Evolutionary conservation across 1,284 basidiomycete species (phyloP).

Genomic region (Rhodotorula sp.): DNA sequence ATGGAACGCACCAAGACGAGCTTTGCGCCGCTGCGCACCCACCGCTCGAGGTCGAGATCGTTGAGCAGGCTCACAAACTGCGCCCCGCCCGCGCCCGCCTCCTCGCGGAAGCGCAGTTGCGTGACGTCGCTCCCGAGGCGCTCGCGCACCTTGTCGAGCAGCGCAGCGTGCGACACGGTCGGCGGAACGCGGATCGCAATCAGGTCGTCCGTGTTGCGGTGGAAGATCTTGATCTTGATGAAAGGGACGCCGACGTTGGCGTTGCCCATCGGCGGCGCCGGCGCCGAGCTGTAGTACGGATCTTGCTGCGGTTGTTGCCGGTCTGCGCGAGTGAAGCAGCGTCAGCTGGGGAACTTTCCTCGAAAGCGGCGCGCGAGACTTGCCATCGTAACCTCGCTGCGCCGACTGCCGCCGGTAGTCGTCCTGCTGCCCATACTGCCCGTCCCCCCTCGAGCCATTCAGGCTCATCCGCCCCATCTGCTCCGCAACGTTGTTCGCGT

Average conservation of each 20-base stretch:
- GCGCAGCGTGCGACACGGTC: slow-evolving; percentile 76
- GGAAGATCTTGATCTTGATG: slow-evolving; percentile 97
- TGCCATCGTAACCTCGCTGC: not conserved
- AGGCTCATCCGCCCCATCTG: slow-evolving; percentile 30
- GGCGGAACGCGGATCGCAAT: slow-evolving; percentile 98
- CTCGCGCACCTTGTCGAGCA: slow-evolving; percentile 87
- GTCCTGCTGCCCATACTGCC: not conserved
- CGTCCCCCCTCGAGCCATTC: slow-evolving; percentile 10
- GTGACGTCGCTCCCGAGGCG: slow-evolving; percentile 76
- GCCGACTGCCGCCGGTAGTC: not conserved
- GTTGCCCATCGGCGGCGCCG: slow-evolving; percentile 28
- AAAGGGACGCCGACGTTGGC: slow-evolving; percentile 66
- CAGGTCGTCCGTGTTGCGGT: slow-evolving; percentile 84
- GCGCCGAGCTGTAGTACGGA: not conserved
- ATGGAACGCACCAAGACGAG: slow-evolving; percentile 37
- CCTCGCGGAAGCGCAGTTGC: slow-evolving; percentile 62
- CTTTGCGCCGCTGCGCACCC: slow-evolving; percentile 42
- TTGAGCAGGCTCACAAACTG: slow-evolving; percentile 39
- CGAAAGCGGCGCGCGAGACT: not conserved
- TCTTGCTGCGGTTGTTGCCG: not conserved
- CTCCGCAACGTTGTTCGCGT: slow-evolving; percentile 17
- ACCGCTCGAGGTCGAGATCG: slow-evolving; percentile 44
- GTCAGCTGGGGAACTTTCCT: not conserved
- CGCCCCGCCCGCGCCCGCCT: slow-evolving; percentile 38
- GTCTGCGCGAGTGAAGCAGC: not conserved